These are phyloP conservation scores for Pontederia crassipes DNA, from an alignment of 176 grass and related monocot genomes.

Conservation along the genomic window DNA sequence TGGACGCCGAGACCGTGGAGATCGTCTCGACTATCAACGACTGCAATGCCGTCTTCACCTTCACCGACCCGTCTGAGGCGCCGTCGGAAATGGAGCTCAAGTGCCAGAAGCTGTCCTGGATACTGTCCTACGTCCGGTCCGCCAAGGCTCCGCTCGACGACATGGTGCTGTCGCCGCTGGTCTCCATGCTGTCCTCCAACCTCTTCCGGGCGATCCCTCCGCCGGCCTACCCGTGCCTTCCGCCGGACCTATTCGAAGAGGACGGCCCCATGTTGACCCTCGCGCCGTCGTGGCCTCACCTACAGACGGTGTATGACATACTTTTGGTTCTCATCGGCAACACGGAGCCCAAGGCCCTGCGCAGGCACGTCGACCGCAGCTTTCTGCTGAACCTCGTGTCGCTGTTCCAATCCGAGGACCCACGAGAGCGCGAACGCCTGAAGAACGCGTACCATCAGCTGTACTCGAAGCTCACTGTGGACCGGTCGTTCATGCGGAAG, in stretches of 20 bases:
- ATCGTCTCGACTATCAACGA: slow-evolving; percentile 47
- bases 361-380: slow-evolving; percentile 39
- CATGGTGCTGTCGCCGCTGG: slow-evolving; percentile 36
- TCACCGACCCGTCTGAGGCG: slow-evolving; percentile 18
- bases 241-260: slow-evolving; percentile 30
- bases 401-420: slow-evolving; percentile 75
- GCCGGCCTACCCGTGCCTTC: slow-evolving; percentile 16
- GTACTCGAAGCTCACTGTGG: slow-evolving; percentile 60
- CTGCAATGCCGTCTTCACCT: slow-evolving; percentile 53
- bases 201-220: slow-evolving; percentile 62
- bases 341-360: slow-evolving; percentile 25
- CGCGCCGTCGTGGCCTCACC: slow-evolving; percentile 58
- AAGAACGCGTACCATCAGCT: slow-evolving; percentile 66
- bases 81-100: slow-evolving; percentile 36
- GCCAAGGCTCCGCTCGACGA: slow-evolving; percentile 28
- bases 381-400: slow-evolving; percentile 43
- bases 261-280: slow-evolving; percentile 11
- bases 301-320: slow-evolving; percentile 49
- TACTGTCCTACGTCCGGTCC: slow-evolving; percentile 39
- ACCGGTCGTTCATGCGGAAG: slow-evolving; percentile 69
- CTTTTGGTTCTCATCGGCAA: slow-evolving; percentile 30
- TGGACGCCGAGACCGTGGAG: slow-evolving; percentile 36
- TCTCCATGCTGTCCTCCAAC: slow-evolving; percentile 52
- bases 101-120: slow-evolving; percentile 27
- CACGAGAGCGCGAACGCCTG: slow-evolving; percentile 56